phyloP scores from a whole-genome alignment of 1,139 yeast species.

The Yamadazyma diospyri region DNA sequence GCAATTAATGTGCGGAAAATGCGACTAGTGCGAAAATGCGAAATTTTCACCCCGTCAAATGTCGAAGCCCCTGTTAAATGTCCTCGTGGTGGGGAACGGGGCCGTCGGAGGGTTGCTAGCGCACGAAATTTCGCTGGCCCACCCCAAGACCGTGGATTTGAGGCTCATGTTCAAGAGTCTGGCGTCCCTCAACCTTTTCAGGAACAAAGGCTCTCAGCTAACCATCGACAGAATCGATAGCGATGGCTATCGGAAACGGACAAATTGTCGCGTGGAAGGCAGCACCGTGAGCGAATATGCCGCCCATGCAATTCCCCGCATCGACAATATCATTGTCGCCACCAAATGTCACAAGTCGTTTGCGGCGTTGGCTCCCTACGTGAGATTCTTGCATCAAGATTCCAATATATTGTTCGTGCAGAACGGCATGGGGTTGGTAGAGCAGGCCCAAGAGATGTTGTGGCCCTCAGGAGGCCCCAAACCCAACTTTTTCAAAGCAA shows the following conservation, averaged over 20 bases:
- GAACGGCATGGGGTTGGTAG: conserved; percentile 71
- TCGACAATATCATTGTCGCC: conserved; percentile 54
- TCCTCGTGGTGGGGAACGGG: conserved; percentile 15
- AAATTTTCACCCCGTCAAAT: background rate
- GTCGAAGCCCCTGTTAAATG: conserved; percentile 3
- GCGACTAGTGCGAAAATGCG: conserved; percentile 1
- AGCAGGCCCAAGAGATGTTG: conserved; percentile 45
- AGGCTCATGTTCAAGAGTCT: conserved; percentile 7
- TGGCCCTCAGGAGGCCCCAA: conserved; percentile 47
- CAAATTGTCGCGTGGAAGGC: conserved; percentile 6
- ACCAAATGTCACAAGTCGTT: conserved; percentile 62
- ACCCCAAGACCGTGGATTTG: conserved; percentile 5
- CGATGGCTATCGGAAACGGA: conserved; percentile 11
- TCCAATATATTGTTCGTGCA: conserved; percentile 69
- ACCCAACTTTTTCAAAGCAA: conserved; percentile 68
- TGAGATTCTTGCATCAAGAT: conserved; percentile 32
- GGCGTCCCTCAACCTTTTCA: background rate
- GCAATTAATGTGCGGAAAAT: background rate
- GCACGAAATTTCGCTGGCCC: conserved; percentile 11
- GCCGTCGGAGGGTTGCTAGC: conserved; percentile 16
- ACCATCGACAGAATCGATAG: conserved; percentile 18
- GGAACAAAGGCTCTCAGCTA: conserved; percentile 10
- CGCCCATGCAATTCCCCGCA: conserved; percentile 12
- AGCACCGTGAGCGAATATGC: conserved; percentile 4
- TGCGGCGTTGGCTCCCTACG: conserved; percentile 44